Evolutionary conservation across 257 asterid species (phyloP), one percentile per base, ranked within the genome.

Genomic region (Paulownia fortunei): DNA sequence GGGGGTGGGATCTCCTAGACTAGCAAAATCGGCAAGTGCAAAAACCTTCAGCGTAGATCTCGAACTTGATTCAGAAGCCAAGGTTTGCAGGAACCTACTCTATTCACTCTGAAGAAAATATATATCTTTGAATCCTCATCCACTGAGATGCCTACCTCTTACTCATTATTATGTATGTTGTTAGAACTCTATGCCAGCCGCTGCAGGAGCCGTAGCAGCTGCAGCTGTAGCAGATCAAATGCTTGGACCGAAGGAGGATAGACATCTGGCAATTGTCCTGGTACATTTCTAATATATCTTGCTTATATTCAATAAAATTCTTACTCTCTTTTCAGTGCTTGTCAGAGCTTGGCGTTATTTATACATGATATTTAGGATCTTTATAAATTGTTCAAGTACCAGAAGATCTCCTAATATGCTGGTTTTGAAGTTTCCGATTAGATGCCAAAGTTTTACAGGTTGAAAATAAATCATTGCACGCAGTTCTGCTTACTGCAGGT

Each of bases 141-240:
- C 58, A n/a, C n/a, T n/a, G n/a, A 23, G 15, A 32, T 11, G 41
- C 69, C 7, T 60, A 16, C 54, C 23, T 79, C 82, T 86, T 77
- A 84, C 65, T 19, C 47, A 10, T 78, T 76, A 41, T 67, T 69
- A 72, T 78, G 42, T 65, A 27, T 49, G 54, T 78, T 51, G 15
- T 51, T 77, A 91, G 97, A 89, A 82, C 61, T 82, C 88, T 64
- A 91, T 91, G 91, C 97, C 97, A 71, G 97, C 95, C 21, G 97
- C 97, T 78, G 97, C 97, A 55, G 97, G 97, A 84, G 97, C 97
- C 42, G 97, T 91, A 74, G 94, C 95, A 44, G 97, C 95, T 74
- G 97, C 89, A 55, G 97, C 97, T 84, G 85, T 91, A 61, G 97
- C 97, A 30, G 97, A 91, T 87, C 95, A 86, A 84, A 87, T 91